Base-by-base conservation (phyloP, 768 basidiomycete species). In the Cystofilobasidium capitatum region DNA sequence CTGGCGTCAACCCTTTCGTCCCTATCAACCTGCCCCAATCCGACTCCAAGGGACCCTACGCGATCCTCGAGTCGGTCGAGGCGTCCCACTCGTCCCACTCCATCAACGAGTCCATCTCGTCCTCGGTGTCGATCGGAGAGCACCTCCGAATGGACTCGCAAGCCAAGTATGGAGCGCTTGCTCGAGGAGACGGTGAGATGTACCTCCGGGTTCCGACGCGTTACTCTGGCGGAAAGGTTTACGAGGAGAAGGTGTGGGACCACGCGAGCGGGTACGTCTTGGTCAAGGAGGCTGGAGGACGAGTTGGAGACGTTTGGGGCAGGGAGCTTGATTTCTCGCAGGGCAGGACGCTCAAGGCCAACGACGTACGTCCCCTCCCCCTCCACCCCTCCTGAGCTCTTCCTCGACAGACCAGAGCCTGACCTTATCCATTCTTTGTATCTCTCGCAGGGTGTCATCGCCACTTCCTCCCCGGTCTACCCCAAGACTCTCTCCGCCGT, bases 161-260 rank as follows among this genome's bases (percentile, higher is more conserved):
- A 76, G 91, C 92, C 1, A 99, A 98, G 78, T 98, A 98, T 72
- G 84, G 87, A 36, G 85, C 86, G 73, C 83, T 98, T 17, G 85
- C 86, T 6, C 80, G 93, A 47, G 91, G 93, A 0, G 88, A 94
- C 64, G 92, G 91, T 17, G 26, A 85, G 1, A 83, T 84, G 40
- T 94, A 91, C 75, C 78, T 78, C 39, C 63, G 77, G 54, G 77
- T 78, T 33, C 77, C 77, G 9, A 78, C 77, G 5, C 77, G 76
- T 64, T 78, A 76, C 71, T 73, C 71, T 24, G 77, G 77, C 12
- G 77, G 77, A 8, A 77, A 83, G 4, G 88, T 86, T 2, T 97
- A 98, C 76, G 76, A 79, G 69, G 94, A 97, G 77, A 97, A 97
- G 79, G 93, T 98, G n/a, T 99, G 94, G 93, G 94, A 97, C 73